Evolutionary conservation across 352 stramenopile species (phyloP), one percentile per base, ranked within the genome.

Genomic region (Phytophthora sansomeana): DNA sequence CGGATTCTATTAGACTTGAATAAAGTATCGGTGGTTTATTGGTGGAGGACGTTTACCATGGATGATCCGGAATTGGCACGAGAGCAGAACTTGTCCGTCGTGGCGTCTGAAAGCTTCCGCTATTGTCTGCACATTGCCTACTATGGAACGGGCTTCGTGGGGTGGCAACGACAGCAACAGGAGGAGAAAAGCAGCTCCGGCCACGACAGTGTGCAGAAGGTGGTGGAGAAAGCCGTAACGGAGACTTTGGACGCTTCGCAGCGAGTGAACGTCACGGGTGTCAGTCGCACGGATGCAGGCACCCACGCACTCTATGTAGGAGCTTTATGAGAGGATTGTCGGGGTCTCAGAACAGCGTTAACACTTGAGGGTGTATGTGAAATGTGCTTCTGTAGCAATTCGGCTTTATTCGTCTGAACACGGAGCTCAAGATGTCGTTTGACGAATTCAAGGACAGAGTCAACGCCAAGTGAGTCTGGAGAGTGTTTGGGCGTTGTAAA

Each of bases 221-320:
- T 91, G 6, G 75, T 96, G 28, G 88, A 96, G 42, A 69, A 79
- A 26, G 83, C 81, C 13, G 73, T 96, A 44, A 90, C 86, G 16
- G 59, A 75, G 41, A 72, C 71, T 29, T 72, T 93, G 30, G 51
- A 29, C 1, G 69, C 80, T 7, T 8, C 71, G 6, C 58, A 83
- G 42, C 83, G 84, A 52, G 55, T 96, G 28, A 95, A 96, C 64
- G 86, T 96, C 57, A 92, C 86, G 33, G 84, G 83, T 63, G 86
- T 90, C 58, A 96, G 88, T 50, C 86, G 88, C 46, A 96, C 88
- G 5, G 88, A 96, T 32, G 83, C 88, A 16, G 86, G 86, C 55
- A 96, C 88, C 9, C 83, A 96, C 57, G 88, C 88, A 14, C 75
- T 96, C n/a, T 90, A 91, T 48, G 88, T 95, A 85, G 24, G 78